These are phyloP conservation scores for Penicillium waksmanii DNA, from an alignment of 495 filamentous ascomycete species.

Conservation along the genomic window DNA sequence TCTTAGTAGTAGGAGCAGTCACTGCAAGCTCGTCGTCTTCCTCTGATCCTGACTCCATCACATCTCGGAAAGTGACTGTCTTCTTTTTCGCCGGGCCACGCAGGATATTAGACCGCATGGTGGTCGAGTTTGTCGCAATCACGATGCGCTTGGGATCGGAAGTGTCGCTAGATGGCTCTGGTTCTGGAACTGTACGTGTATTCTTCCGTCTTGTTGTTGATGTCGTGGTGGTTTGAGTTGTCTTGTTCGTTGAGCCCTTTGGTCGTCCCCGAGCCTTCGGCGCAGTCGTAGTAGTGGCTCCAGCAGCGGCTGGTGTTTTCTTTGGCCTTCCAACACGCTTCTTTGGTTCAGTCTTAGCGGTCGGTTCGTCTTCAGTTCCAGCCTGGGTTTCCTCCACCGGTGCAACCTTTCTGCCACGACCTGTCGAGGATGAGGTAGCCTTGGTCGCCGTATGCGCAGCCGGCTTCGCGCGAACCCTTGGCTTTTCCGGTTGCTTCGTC, in stretches of 20 bases:
- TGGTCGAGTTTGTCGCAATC: constrained; percentile 37
- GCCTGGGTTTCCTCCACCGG: constrained; percentile 9
- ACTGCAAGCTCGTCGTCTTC: constrained; percentile 33
- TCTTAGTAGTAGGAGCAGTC: constrained; percentile 26
- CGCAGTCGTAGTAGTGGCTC: constrained; percentile 13
- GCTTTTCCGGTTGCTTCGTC: constrained; percentile 20
- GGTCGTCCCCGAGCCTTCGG: constrained; percentile 11
- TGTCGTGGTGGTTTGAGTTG: constrained; percentile 16
- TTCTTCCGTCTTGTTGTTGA: constrained; percentile 29
- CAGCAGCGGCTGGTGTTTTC: constrained; percentile 21
- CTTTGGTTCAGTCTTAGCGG: constrained; percentile 34
- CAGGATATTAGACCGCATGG: constrained; percentile 41
- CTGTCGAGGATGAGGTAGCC: constrained; percentile 13
- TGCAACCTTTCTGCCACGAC: constrained; percentile 26
- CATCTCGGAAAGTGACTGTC: constrained; percentile 57
- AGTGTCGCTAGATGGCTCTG: constrained; percentile 21
- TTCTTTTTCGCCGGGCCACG: constrained; percentile 53
- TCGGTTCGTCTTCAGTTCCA: constrained; percentile 26
- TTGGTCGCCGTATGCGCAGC: constrained; percentile 17
- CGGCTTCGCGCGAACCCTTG: constrained; percentile 23
- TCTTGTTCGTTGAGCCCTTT: constrained; percentile 6
- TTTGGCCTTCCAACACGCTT: constrained; percentile 42
- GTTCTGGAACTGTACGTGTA: constrained; percentile 24
- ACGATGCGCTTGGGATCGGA: constrained; percentile 28
- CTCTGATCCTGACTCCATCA: constrained; percentile 43